A percentile compares a stretch with the other conserved stretches of the same genome.
Evolutionary conservation across 2,329 filamentous ascomycete genomes (phyloP).

Genomic region (Lasiodiplodia hormozganensis): DNA sequence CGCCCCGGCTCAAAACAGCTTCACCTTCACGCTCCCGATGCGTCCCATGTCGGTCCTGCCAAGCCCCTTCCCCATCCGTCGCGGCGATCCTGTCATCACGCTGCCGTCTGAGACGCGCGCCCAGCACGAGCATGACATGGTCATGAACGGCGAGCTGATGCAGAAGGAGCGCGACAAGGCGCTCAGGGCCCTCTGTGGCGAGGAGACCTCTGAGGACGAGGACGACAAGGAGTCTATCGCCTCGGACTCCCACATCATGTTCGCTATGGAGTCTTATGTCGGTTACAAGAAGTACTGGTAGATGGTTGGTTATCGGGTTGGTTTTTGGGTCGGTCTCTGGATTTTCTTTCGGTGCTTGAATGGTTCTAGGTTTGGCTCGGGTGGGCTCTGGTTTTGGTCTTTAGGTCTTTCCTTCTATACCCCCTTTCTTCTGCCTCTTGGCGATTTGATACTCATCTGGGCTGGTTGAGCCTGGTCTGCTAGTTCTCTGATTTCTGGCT

Average conservation of each 20-base stretch:
- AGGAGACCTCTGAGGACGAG: background rate
- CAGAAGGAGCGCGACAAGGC: constrained; percentile 3
- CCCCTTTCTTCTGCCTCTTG: no score
- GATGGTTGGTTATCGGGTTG: background rate
- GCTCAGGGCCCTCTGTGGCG: constrained; percentile 14
- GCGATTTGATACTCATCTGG: no score
- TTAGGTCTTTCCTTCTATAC: no score
- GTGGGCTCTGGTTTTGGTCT: background rate
- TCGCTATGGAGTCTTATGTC: background rate
- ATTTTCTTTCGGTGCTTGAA: no score
- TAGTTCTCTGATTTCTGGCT: no score
- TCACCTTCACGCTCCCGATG: background rate
- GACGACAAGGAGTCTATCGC: background rate
- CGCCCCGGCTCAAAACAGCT: background rate
- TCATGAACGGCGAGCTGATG: background rate
- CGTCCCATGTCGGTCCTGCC: background rate
- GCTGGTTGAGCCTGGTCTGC: no score
- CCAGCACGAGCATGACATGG: constrained; percentile 15
- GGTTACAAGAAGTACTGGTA: background rate
- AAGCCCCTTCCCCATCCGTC: background rate
- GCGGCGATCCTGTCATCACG: background rate
- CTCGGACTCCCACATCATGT: background rate
- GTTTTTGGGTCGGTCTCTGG: background rate
- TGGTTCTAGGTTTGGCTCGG: background rate
- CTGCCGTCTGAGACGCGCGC: background rate